Evolutionary conservation across 2,329 filamentous ascomycete species (phyloP).

Genomic region (Colletotrichum sp.): DNA sequence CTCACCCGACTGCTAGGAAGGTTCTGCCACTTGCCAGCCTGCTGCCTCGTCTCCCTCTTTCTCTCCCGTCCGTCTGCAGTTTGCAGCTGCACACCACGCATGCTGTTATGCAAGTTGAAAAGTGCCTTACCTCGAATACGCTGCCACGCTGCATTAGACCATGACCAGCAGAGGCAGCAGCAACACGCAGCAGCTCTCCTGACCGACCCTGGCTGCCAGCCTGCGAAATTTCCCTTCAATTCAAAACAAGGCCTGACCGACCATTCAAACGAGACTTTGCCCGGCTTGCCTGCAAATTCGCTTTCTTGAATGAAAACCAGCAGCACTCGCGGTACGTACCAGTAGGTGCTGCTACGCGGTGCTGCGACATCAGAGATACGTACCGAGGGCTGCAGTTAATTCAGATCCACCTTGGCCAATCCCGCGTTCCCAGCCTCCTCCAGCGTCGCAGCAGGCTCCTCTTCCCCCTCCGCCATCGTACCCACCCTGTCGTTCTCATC

Average conservation of each 20-base stretch:
- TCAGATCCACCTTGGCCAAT: constrained; percentile 6
- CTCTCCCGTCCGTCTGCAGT: neutral
- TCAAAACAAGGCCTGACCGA: neutral
- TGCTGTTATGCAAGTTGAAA: neutral
- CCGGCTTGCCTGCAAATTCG: neutral
- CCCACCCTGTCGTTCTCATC: neutral
- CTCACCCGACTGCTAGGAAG: neutral
- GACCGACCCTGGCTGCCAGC: constrained; percentile 4
- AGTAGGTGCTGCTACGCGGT: neutral
- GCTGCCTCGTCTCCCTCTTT: neutral
- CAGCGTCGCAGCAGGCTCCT: constrained; percentile 15
- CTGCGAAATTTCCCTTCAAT: constrained; percentile 1
- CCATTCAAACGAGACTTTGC: neutral
- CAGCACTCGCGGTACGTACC: neutral
- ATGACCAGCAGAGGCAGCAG: neutral
- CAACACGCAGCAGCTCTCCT: neutral
- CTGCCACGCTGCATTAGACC: neutral
- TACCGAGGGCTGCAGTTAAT: neutral
- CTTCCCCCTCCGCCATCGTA: neutral
- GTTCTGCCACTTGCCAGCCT: neutral
- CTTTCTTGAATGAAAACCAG: neutral
- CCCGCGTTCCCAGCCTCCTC: constrained; percentile 2
- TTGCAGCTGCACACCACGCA: neutral
- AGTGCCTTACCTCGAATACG: neutral
- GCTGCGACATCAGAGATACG: neutral